These are phyloP conservation scores for Limnanthes douglasii DNA, from an alignment of 345 rosid species.

Conservation along the genomic window DNA sequence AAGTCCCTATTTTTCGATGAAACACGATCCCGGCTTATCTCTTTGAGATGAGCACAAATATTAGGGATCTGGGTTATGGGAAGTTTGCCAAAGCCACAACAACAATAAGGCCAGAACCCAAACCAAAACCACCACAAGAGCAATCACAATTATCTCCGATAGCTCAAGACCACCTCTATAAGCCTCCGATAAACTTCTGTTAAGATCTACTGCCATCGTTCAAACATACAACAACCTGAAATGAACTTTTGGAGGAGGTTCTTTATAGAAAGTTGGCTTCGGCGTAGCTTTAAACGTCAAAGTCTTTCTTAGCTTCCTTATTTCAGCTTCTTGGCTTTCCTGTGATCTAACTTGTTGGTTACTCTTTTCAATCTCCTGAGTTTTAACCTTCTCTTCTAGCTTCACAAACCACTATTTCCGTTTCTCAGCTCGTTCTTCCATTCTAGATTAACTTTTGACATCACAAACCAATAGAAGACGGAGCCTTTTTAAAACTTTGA, in stretches of 20 bases:
- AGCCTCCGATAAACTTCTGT: too few relatives aligned
- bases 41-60: slow-evolving; percentile 69
- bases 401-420: slow-evolving; percentile 85
- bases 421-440: slow-evolving; percentile 94
- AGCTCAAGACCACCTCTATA: too few relatives aligned
- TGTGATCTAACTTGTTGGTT: slow-evolving; percentile 83
- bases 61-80: slow-evolving; percentile 33
- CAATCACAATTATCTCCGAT: too few relatives aligned
- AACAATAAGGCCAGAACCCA: too few relatives aligned
- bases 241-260: slow-evolving; percentile 85
- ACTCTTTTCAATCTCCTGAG: slow-evolving; percentile 68
- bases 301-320: slow-evolving; percentile 81
- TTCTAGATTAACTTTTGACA: slow-evolving; percentile 87
- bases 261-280: slow-evolving; percentile 92
- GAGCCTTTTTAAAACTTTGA: too few relatives aligned
- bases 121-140: too few relatives aligned
- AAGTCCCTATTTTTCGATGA: slow-evolving; percentile 43
- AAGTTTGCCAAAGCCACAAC: slow-evolving; percentile 25
- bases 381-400: slow-evolving; percentile 90
- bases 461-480: too few relatives aligned
- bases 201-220: too few relatives aligned
- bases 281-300: slow-evolving; percentile 91
- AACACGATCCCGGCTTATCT: slow-evolving; percentile 64
- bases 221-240: too few relatives aligned
- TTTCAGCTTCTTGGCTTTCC: slow-evolving; percentile 93